Evolutionary conservation across 2,329 filamentous ascomycete species (phyloP), one percentile per base, ranked within the genome.

Genomic region (Colletotrichum orbiculare): DNA sequence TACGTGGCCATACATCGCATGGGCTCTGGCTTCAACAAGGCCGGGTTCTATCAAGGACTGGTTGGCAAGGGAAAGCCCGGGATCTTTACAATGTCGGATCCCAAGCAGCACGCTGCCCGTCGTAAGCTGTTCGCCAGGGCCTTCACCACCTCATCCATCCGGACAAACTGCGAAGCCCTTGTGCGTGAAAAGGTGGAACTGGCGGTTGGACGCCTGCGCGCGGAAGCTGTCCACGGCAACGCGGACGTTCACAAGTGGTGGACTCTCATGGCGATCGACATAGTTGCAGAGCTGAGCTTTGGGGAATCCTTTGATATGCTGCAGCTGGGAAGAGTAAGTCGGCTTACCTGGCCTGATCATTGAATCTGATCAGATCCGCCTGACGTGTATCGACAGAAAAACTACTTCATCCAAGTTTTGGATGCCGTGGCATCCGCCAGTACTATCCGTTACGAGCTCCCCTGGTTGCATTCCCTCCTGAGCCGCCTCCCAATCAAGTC

Each of bases 281-380:
- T 85, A 1, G 84, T 87, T 54, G 83, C 80, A 0, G 78, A 86
- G 54, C 71, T 88, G 6, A 80, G 75, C 1, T 88, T 88, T 71
- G 85, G 85, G 0, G 79, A 86, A n/a, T 83, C 83, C 1, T 87
- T 87, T 62, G 72, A 74, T 0, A 82, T 83, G 75, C 71, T 89
- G 4, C 83, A 87, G 59, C 71, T 72, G 4, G 83, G 83, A 13
- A 72, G 82, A 73, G 83, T 85, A 69, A 64, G 73, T 62, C n/a
- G 15, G 8, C 12, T 34, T 1, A 6, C 9, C 4, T 42, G 12
- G 3, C 13, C 4, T 6, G 6, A 17, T 42, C 11, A 6, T 9
- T 9, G 9, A 9, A 3, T 33, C n/a, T n/a, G 6, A 45, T 8
- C 10, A 54, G 33, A n/a, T 13, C 12, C 10, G 8, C 6, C 25